Conservation (phyloP, 257 asterid genomes). For the Ophiorrhiza pumila region DNA sequence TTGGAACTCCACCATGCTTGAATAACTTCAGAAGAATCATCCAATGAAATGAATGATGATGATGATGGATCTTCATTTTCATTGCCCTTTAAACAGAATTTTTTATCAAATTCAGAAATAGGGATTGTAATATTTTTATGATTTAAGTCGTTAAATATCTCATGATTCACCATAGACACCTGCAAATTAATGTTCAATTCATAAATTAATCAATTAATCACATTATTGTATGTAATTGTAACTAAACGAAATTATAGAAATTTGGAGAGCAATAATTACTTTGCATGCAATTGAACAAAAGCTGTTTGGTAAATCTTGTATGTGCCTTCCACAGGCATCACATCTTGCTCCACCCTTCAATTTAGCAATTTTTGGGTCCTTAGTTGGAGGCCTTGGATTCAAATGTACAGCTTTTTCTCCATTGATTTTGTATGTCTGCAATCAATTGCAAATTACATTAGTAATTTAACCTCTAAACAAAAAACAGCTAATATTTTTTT, state of each 20-base stretch:
- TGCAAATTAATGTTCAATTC: constrained; percentile 12
- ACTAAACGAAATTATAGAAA: background rate
- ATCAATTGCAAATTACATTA: background rate
- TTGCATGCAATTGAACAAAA: constrained; percentile 85
- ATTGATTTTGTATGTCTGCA: constrained; percentile 69
- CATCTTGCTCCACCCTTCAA: constrained; percentile 48
- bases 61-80: constrained; percentile 31
- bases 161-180: constrained; percentile 38
- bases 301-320: constrained; percentile 64
- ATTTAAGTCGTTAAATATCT: constrained; percentile 20
- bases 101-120: constrained; percentile 15
- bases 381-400: constrained; percentile 64
- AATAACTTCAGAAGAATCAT: constrained; percentile 46
- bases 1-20: constrained; percentile 39
- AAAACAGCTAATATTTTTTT: no score
- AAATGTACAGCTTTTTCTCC: constrained; percentile 78
- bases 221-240: no score
- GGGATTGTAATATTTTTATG: background rate
- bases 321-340: constrained; percentile 63
- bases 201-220: background rate
- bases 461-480: background rate
- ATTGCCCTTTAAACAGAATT: constrained; percentile 7
- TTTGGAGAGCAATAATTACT: constrained; percentile 21
- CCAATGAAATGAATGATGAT: constrained; percentile 29
- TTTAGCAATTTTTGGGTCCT: constrained; percentile 46